Conservation (phyloP, 257 asterid genomes). For the Solanum virginianum region DNA sequence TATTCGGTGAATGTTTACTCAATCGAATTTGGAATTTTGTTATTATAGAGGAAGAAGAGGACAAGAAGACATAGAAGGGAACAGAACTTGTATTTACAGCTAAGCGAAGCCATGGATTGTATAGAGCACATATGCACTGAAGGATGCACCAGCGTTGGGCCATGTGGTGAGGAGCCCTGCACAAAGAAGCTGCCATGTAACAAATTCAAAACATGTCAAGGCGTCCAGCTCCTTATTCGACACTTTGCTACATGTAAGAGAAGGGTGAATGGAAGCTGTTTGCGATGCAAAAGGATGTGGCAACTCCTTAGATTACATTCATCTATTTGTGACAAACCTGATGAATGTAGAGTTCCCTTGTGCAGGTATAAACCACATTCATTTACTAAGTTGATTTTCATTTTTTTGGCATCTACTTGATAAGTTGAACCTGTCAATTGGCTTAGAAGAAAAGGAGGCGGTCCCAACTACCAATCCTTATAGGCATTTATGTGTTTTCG, state of each 20-base stretch:
- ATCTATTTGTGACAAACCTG: conserved; percentile 60
- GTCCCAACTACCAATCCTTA: neutral
- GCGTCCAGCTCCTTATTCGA: conserved; percentile 65
- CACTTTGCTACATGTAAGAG: conserved; percentile 71
- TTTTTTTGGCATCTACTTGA: neutral
- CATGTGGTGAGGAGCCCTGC: conserved; percentile 41
- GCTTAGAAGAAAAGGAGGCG: neutral
- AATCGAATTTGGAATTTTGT: neutral
- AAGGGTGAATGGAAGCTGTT: conserved; percentile 74
- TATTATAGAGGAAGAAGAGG: conserved; percentile 54
- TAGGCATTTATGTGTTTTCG: neutral
- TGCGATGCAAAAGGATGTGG: conserved; percentile 84
- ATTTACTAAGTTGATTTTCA: neutral
- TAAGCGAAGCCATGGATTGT: conserved; percentile 90
- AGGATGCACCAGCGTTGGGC: conserved; percentile 84
- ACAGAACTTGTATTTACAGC: conserved; percentile 52
- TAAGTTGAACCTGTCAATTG: neutral
- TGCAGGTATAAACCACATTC: conserved; percentile 48
- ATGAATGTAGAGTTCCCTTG: conserved; percentile 73
- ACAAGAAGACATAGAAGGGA: conserved; percentile 42
- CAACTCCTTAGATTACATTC: conserved; percentile 75
- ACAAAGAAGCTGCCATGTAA: conserved; percentile 58
- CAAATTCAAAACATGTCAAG: conserved; percentile 76
- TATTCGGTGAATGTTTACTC: neutral
- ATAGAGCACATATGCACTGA: conserved; percentile 77